A percentile compares a stretch with the other conserved stretches of the same genome.
Conservation (phyloP, 345 rosid species). For the Leavenworthia alabamica region DNA sequence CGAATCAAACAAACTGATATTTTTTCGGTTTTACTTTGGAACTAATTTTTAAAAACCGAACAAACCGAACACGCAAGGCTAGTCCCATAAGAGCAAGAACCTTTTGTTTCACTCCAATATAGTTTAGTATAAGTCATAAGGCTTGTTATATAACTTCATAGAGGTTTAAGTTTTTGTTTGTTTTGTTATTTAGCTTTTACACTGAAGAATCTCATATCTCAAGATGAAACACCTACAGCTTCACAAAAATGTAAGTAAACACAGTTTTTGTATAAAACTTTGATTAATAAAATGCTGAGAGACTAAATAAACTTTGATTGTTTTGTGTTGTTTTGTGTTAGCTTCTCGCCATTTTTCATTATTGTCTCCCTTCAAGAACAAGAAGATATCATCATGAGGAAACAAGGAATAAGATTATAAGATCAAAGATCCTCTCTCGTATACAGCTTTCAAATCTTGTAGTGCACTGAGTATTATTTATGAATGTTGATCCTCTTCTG, state of each 20-base stretch:
- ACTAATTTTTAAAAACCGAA: too few relatives aligned
- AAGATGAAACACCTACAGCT: conserved; percentile 66
- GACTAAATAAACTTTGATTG: neutral
- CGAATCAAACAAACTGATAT: too few relatives aligned
- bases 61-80: too few relatives aligned
- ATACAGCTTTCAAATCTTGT: conserved; percentile 16
- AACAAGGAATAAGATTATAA: neutral
- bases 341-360: conserved; percentile 79
- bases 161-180: neutral
- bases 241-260: conserved; percentile 59
- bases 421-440: conserved; percentile 9
- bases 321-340: conserved; percentile 21
- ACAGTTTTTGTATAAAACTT: neutral
- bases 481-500: neutral
- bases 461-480: conserved; percentile 4
- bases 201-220: conserved; percentile 83
- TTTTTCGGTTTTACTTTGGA: too few relatives aligned
- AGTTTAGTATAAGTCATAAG: neutral
- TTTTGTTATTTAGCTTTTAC: conserved; percentile 51
- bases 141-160: neutral
- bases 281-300: neutral
- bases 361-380: conserved; percentile 77
- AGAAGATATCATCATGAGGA: conserved; percentile 29
- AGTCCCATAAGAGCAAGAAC: neutral
- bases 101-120: neutral